Evolutionary conservation across 23 red algal genomes (phyloP), one percentile per base, ranked within the genome.

Genomic region (Gracilariopsis chorda): DNA sequence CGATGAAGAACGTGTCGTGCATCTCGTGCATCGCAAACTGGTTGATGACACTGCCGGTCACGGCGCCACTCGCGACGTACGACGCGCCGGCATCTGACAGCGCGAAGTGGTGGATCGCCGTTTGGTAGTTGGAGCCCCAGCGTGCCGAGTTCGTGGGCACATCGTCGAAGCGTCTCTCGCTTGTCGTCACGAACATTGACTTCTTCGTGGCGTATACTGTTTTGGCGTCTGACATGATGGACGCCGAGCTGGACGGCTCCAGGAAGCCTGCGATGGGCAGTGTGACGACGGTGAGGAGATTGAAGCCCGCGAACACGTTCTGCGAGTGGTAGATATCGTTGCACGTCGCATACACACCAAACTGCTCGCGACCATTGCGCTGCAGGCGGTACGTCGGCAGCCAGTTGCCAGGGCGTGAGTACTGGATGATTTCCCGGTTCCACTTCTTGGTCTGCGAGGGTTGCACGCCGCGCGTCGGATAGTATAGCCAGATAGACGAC

Each of bases 11-110:
- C 42, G 87, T 91, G 35, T 56, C 74, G 20, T 71, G 43, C 27
- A 16, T 35, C 60, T 91, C 87, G 43, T 91, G 87, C 87, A 91
- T 91, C 1, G 87, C 74, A 91, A 91, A 91, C 76, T 91, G 87
- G 55, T 91, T 91, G 87, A 91, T 80, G 44, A 91, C 30, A 12
- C 75, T 81, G 7, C 87, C 87, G 6, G 30, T 57, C 32, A 91
- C 87, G 28, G 77, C 36, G 14, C 87, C 87, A 33, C 75, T 72
- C 9, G 75, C 87, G 19, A 91, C 33, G 76, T 91, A 91, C 0
- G 76, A 81, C 10, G 87, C 87, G 42, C 87, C 87, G 35, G 48
- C 20, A 37, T 91, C 76, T 6, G 82, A 49, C 1, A 91, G 71
- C 11, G 16, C 33, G 49, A 91, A 91, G 42, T 91, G 51, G 40